Evolutionary conservation across 768 basidiomycete genomes (phyloP), one percentile per base, ranked within the genome.

Genomic region (Royoungia palumana): DNA sequence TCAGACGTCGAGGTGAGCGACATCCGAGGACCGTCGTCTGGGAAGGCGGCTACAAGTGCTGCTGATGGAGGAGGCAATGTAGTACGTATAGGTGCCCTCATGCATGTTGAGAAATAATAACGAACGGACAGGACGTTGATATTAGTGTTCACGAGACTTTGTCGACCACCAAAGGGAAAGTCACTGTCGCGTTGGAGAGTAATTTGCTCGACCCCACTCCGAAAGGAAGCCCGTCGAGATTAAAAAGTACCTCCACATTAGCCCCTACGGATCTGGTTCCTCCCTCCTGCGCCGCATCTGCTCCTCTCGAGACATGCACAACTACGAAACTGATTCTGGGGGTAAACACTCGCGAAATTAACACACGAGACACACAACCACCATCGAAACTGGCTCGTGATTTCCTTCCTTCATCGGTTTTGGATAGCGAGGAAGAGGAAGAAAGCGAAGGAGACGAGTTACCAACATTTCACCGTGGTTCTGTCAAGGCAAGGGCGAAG

Each of bases 401-500:
- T 16, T 30, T 49, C 43, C 45, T 60, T 37, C 43, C 41, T 19
- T 41, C 6, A n/a, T 44, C 44, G 3, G 16, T n/a, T 13, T 35
- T 45, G 19, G 56, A 54, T 22, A 50, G 54, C 19, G 46, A 58
- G 35, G 54, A 48, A 9, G 49, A 50, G 30, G 55, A 25, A 21
- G 50, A 27, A 13, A 47, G 59, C 5, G 50, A 19, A 35, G 49
- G 20, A 35, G 49, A 57, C 16, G 50, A 55, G n/a, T 28, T 56
- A 35, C 63, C 63, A 6, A 57, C 20, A 21, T 62, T 63, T 44
- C 50, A 60, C 45, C 37, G 28, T 16, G 50, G 48, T 51, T 53
- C 55, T 14, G 16, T 43, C 25, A 44, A 37, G 14, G 44, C 44
- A 9, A 44, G 35, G 24, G 30, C 12, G 28, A 46, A 38, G 19